These are phyloP conservation scores for Suillus plorans DNA, from an alignment of 768 basidiomycete genomes.

Conservation along the genomic window DNA sequence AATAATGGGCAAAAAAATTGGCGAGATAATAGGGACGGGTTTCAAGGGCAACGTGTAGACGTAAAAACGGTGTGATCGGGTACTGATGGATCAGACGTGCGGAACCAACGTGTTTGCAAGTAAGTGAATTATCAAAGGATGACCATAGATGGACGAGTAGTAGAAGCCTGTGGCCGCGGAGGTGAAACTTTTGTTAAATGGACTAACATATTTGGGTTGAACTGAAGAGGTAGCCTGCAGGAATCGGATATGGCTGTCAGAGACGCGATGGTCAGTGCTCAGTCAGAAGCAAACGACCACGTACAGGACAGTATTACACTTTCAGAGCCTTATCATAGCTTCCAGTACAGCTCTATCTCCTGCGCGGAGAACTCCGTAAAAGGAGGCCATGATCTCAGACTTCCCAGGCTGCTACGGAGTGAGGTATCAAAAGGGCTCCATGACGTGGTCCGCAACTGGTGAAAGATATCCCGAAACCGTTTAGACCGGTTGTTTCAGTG, in stretches of 20 bases:
- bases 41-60: constrained; percentile 17
- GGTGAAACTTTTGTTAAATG: constrained; percentile 2
- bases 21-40: constrained; percentile 19
- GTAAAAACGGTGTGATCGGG: constrained; percentile 34
- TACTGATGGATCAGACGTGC: constrained; percentile 29
- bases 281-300: background rate
- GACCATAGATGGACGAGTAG: background rate
- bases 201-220: background rate
- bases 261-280: background rate
- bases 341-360: background rate
- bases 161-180: background rate
- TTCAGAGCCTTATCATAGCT: background rate
- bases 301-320: background rate
- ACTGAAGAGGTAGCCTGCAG: background rate
- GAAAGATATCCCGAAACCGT: background rate
- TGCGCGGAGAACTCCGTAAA: constrained; percentile 1
- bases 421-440: constrained; percentile 1
- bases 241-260: background rate
- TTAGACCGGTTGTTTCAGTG: background rate
- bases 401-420: constrained; percentile 1
- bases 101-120: constrained; percentile 35
- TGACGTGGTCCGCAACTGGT: background rate
- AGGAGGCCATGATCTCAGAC: background rate
- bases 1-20: constrained; percentile 30
- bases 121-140: constrained; percentile 28